Conservation (phyloP, 2,329 filamentous ascomycete species). For the Westerdykella sp. region DNA sequence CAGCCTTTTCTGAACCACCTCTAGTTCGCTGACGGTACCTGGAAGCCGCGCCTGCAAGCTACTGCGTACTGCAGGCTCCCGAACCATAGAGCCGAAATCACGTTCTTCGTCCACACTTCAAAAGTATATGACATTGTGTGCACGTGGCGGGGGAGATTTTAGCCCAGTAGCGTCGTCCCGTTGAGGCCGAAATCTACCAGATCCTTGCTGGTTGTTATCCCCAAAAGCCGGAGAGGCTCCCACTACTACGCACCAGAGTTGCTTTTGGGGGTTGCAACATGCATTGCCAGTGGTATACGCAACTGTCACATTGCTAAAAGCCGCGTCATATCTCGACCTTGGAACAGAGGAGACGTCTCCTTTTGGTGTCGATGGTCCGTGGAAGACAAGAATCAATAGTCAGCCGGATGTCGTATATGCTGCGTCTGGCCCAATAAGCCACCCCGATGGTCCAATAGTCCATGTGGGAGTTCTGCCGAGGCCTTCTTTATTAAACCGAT, state of each 20-base stretch:
- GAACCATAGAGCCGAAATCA: slow-evolving; percentile 5
- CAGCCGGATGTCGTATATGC: slow-evolving; percentile 16
- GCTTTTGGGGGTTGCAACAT: slow-evolving; percentile 11
- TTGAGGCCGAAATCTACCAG: slow-evolving; percentile 16
- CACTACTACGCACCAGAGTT: slow-evolving; percentile 7
- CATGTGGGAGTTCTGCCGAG: slow-evolving; percentile 24
- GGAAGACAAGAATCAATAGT: slow-evolving; percentile 28
- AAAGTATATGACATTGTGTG: slow-evolving; percentile 12
- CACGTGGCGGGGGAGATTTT: slow-evolving; percentile 17
- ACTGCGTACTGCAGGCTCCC: slow-evolving; percentile 8
- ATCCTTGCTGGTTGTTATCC: slow-evolving; percentile 12
- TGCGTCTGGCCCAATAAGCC: slow-evolving; percentile 20
- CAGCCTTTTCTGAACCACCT: background rate
- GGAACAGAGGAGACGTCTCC: background rate
- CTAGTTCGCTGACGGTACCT: slow-evolving; percentile 3
- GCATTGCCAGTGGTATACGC: slow-evolving; percentile 7
- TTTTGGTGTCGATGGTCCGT: slow-evolving; percentile 1
- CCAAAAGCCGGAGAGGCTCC: slow-evolving; percentile 10
- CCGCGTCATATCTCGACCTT: slow-evolving; percentile 16
- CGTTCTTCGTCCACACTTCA: slow-evolving; percentile 4
- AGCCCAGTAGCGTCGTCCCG: slow-evolving; percentile 4
- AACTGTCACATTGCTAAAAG: slow-evolving; percentile 2
- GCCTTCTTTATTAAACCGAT: slow-evolving; percentile 26
- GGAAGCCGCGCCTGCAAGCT: slow-evolving; percentile 8
- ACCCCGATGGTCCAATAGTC: slow-evolving; percentile 17